Conservation (phyloP, 805 yeast species). For the Yarrowia phangngaensis region DNA sequence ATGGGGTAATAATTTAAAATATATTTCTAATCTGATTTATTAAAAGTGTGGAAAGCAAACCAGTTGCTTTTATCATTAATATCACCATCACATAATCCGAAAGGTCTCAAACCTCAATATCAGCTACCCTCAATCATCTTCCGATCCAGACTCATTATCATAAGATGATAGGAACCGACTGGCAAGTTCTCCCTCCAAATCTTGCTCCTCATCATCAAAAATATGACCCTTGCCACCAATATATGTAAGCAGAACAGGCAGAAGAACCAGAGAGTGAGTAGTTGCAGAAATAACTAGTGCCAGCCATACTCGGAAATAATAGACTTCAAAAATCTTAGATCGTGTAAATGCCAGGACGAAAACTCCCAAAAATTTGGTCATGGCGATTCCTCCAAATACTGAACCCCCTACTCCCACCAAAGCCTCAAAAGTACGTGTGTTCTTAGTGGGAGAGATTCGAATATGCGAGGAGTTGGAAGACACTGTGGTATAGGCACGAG, state of each 20-base stretch:
- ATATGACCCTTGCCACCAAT: slow-evolving; percentile 59
- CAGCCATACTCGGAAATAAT: slow-evolving; percentile 94
- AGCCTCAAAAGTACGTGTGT: slow-evolving; percentile 50
- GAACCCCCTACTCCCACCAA: slow-evolving; percentile 81
- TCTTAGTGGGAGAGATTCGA: slow-evolving; percentile 34
- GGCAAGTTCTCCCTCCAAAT: slow-evolving; percentile 36
- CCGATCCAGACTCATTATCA: slow-evolving; percentile 1
- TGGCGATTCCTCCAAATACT: slow-evolving; percentile 82
- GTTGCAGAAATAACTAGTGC: slow-evolving; percentile 73
- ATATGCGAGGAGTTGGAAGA: slow-evolving; percentile 28
- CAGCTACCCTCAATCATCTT: slow-evolving; percentile 3
- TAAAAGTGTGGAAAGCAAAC: no score
- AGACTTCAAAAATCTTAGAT: slow-evolving; percentile 83
- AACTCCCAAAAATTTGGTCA: slow-evolving; percentile 87
- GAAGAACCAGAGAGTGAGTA: slow-evolving; percentile 67
- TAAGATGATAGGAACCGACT: slow-evolving; percentile 29
- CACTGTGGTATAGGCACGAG: slow-evolving; percentile 63
- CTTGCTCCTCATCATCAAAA: slow-evolving; percentile 38
- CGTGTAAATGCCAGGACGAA: slow-evolving; percentile 79
- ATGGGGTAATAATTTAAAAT: no score
- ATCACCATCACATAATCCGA: no score
- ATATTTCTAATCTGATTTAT: no score
- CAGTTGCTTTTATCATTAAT: no score
- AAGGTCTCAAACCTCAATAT: no score
- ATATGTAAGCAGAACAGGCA: slow-evolving; percentile 68